Base-by-base conservation (phyloP, 2,329 filamentous ascomycete genomes). In the Didymella sp. region DNA sequence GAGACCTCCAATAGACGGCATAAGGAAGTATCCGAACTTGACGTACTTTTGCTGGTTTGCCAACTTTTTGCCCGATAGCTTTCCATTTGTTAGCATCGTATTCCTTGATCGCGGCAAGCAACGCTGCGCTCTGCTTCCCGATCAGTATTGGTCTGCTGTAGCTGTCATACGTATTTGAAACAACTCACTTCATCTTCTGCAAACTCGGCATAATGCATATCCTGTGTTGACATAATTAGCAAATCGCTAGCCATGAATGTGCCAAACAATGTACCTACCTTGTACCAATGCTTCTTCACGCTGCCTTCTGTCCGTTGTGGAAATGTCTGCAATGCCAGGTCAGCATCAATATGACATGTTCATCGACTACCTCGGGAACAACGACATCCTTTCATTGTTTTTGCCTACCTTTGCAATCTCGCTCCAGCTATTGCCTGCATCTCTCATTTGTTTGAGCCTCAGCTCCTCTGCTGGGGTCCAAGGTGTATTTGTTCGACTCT, bases 241-340 rank as follows among this genome's bases (percentile, higher is more conserved):
- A 17, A 57, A 53, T n/a, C 33, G 35, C 38, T 52, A 51, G 56
- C 55, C 59, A 59, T 55, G 4, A 65, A 65, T 47, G 41, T 51
- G 41, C 19, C 24, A 27, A 46, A 30, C 45, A 27, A 37, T 50
- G 43, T 45, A 63, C 79, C 53, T 81, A 92, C 91, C 85, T 98
- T 98, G 79, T 99, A 98, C 94, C 95, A 99, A 77, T 99, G 95
- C 80, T 98, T 99, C 84, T 98, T 99, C 21, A 99, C 95, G 72
- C 93, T 97, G 7, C 95, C 95, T 79, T 99, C 95, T 38, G 95
- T 99, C 70, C 95, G 85, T 22, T 87, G 88, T 11, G 95, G 94
- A 74, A 99, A 99, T 2, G 90, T 93, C 91, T 96, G 64, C 15
- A 11, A 41, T 40, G 27, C 58, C 55, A 38, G 43, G 62, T 75